phyloP scores from a whole-genome alignment of 176 grass and related monocot genomes.

The Urochloa ruziziensis region DNA sequence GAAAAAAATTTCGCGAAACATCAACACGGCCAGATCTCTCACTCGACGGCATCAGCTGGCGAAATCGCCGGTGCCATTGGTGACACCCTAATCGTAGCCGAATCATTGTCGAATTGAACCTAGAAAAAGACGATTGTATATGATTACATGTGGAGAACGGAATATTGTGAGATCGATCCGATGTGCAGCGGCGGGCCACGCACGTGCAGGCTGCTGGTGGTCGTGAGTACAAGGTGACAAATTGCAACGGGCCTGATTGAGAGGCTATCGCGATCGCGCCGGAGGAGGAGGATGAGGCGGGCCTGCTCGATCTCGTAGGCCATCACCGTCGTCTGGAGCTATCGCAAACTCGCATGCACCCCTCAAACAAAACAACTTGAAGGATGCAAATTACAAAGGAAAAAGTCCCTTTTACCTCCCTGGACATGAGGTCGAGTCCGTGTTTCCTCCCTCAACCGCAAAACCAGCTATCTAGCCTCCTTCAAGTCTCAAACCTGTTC shows the following conservation, averaged over 20 bases:
- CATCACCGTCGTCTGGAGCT: neutral
- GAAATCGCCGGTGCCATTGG: no score
- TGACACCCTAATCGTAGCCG: neutral
- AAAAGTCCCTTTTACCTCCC: no score
- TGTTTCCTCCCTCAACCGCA: no score
- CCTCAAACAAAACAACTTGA: neutral
- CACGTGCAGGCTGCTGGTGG: neutral
- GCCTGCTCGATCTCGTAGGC: neutral
- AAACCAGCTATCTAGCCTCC: no score
- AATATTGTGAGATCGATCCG: neutral
- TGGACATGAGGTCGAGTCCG: no score
- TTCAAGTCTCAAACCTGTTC: no score
- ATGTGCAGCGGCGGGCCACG: neutral
- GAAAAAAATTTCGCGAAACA: no score
- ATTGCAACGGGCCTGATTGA: neutral
- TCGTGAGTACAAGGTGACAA: neutral
- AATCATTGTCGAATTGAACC: constrained; percentile 10
- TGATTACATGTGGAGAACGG: neutral
- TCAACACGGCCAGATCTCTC: no score
- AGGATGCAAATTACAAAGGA: neutral
- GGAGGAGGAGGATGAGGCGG: no score
- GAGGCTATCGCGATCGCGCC: neutral
- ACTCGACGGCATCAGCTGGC: no score
- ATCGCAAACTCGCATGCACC: no score
- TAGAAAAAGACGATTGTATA: neutral